Evolutionary conservation across 2,329 filamentous ascomycete genomes (phyloP), one percentile per base, ranked within the genome.

Genomic region (Grosmannia clavigera): DNA sequence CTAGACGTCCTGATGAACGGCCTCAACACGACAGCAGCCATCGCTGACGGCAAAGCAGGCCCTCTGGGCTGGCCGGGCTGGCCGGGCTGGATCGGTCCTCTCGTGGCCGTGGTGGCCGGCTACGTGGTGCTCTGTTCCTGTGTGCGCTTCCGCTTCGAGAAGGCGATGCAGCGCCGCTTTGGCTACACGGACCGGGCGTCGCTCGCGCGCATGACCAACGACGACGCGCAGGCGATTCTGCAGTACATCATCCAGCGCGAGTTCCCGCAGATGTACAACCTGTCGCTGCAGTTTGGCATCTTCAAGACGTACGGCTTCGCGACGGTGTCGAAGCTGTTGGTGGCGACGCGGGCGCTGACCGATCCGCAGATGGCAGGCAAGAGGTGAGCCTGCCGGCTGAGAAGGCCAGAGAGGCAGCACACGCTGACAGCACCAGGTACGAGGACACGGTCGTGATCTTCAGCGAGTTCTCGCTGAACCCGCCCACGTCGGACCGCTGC

Each of bases 201-300:
- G 5, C 59, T 76, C 10, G 66, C 69, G 11, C 63, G 65, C 57
- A 77, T 77, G 75, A 76, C 73, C 19, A 70, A 72, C 51, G 63
- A 70, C 62, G 73, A 80, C 57, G 76, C 79, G 6, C 75, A 76
- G 61, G 69, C 71, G 59, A 75, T 80, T 62, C 66, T 77, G 19
- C 69, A 71, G 61, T 67, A 68, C 40, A 61, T 74, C 7, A 61
- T 66, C 5, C 60, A 66, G 19, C 62, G 65, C 1, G 74, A 77
- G 59, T 76, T 75, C 43, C 74, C 75, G 0, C 65, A 70, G 11
- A 66, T 74, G 35, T 74, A 72, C 62, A 69, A 71, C 16, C 62
- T 73, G 35, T 66, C 70, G 1, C 64, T 76, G 48, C 71, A 74
- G 56, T 68, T 74, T 33, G 74, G 72, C 43, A 67, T 77, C 19